phyloP scores from a whole-genome alignment of 208 protist species.

The Trypanosoma boissoni region DNA sequence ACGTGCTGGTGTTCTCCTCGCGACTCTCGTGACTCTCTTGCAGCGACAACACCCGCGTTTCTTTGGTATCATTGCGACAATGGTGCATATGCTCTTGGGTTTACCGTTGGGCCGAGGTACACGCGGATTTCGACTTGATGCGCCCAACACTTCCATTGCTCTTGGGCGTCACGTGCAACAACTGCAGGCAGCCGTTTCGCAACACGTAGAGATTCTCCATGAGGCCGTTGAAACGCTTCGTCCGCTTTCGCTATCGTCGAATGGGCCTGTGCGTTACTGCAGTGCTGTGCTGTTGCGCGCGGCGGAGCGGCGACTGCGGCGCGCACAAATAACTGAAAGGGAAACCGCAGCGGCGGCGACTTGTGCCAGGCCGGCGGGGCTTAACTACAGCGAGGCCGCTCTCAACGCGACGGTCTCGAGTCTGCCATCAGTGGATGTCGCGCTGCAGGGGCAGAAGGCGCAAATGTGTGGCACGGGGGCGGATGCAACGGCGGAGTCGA shows the following conservation, averaged over 20 bases:
- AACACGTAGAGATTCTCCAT: slow-evolving; percentile 47
- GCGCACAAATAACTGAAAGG: slow-evolving; percentile 19
- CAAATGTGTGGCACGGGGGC: neutral
- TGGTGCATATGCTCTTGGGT: slow-evolving; percentile 44
- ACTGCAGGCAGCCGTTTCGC: slow-evolving; percentile 34
- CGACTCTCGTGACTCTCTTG: slow-evolving; percentile 52
- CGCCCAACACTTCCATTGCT: slow-evolving; percentile 22
- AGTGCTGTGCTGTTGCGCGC: slow-evolving; percentile 41
- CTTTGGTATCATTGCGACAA: slow-evolving; percentile 47
- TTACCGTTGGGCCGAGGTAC: slow-evolving; percentile 52
- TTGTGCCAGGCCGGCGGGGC: neutral
- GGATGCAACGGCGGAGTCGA: slow-evolving; percentile 17
- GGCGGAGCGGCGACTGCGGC: slow-evolving; percentile 33
- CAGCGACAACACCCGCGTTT: slow-evolving; percentile 45
- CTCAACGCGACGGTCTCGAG: no score
- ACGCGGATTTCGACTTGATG: neutral
- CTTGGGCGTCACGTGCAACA: slow-evolving; percentile 45
- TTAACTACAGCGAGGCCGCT: no score
- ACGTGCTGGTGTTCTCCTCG: slow-evolving; percentile 47
- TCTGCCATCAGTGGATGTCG: neutral
- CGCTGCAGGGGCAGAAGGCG: neutral
- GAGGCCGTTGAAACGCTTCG: slow-evolving; percentile 40
- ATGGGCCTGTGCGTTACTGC: slow-evolving; percentile 43
- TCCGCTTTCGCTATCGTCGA: slow-evolving; percentile 34
- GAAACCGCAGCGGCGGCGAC: neutral